A percentile compares a stretch with the other conserved stretches of the same genome.
These are phyloP conservation scores for Nitzschia sp. DNA, from an alignment of 108 stramenopile species.

Conservation along the genomic window DNA sequence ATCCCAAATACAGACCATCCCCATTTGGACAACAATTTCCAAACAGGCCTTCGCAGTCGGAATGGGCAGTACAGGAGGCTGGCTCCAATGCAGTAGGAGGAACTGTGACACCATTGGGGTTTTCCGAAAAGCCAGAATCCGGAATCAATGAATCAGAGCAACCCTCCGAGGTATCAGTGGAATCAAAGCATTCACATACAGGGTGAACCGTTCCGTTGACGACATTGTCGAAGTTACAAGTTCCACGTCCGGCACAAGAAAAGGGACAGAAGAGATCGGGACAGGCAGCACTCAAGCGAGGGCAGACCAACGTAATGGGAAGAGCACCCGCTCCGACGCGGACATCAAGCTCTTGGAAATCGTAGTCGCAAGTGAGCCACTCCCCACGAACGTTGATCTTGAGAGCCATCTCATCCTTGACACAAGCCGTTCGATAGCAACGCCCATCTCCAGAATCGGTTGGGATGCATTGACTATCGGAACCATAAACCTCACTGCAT, in stretches of 20 bases:
- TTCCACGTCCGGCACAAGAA: conserved; percentile 78
- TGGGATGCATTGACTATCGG: conserved; percentile 70
- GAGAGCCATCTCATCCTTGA: conserved; percentile 57
- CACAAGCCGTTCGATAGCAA: conserved; percentile 73
- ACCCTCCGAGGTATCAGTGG: conserved; percentile 64
- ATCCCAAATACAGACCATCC: not conserved
- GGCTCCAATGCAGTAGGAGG: not conserved
- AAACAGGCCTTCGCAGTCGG: not conserved
- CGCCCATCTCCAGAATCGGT: conserved; percentile 64
- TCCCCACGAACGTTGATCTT: conserved; percentile 48
- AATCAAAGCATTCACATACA: conserved; percentile 78
- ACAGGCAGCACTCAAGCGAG: conserved; percentile 65
- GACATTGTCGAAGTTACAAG: conserved; percentile 58
- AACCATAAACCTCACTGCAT: conserved; percentile 66
- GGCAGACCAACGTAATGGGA: conserved; percentile 48
- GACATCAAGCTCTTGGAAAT: conserved; percentile 66
- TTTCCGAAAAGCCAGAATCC: conserved; percentile 66
- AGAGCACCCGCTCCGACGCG: conserved; percentile 34
- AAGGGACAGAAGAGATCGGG: conserved; percentile 84
- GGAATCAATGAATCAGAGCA: conserved; percentile 75
- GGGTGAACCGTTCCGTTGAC: conserved; percentile 57
- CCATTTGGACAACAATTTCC: conserved; percentile 4
- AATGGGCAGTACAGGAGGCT: conserved; percentile 3
- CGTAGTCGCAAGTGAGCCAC: conserved; percentile 58
- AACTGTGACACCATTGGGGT: conserved; percentile 37